Percentiles rank a stretch among this genome's conserved stretches.
These are phyloP conservation scores for Pulveroboletus ravenelii DNA, from an alignment of 768 basidiomycete species.

Conservation along the genomic window DNA sequence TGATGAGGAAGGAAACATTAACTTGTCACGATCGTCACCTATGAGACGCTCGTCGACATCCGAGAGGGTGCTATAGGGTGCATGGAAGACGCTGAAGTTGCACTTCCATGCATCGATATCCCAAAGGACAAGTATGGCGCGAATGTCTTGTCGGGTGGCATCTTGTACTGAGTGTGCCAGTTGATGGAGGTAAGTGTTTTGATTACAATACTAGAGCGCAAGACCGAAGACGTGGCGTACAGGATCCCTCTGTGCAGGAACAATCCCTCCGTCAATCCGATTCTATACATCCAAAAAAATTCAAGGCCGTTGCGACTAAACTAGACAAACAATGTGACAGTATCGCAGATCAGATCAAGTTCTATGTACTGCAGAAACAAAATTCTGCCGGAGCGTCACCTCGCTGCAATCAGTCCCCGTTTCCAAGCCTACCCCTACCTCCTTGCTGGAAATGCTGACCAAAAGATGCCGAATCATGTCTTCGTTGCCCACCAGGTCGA, in stretches of 20 bases:
- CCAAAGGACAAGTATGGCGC: no score
- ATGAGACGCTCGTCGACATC: no score
- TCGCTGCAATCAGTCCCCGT: background rate
- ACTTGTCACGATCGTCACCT: no score
- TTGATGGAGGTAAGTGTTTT: slow-evolving; percentile 32
- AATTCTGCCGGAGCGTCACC: background rate
- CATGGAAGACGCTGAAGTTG: no score
- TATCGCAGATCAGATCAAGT: slow-evolving; percentile 24
- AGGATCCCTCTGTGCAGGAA: slow-evolving; percentile 26
- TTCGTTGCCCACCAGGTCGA: no score
- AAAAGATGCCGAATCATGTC: no score
- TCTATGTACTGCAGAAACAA: slow-evolving; percentile 5
- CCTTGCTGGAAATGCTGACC: background rate
- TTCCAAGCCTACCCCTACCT: background rate
- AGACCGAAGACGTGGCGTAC: background rate
- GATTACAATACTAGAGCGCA: background rate
- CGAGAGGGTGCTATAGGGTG: no score
- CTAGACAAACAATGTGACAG: slow-evolving; percentile 26
- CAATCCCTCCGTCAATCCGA: slow-evolving; percentile 16
- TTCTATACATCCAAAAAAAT: slow-evolving; percentile 7
- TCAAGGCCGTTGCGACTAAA: slow-evolving; percentile 17
- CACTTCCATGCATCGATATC: no score
- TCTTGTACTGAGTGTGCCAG: slow-evolving; percentile 47
- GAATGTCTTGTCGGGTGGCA: slow-evolving; percentile 26
- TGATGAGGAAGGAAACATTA: no score